Evolutionary conservation across 2,329 filamentous ascomycete genomes (phyloP).

Genomic region (Aspergillus sojae): DNA sequence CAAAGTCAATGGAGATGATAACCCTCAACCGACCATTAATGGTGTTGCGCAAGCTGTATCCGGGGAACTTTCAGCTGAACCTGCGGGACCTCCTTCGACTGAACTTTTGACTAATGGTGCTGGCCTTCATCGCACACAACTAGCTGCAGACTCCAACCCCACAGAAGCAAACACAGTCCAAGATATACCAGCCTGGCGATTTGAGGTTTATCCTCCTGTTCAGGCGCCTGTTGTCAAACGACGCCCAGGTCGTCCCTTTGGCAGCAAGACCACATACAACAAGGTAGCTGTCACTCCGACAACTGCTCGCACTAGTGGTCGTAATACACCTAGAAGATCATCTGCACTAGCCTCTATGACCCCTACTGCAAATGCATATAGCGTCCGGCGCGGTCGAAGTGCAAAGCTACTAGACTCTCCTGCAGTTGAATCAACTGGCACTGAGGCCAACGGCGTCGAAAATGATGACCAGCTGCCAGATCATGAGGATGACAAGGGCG

Average conservation of each 20-base stretch:
- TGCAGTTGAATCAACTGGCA: constrained; percentile 26
- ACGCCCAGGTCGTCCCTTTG: constrained; percentile 43
- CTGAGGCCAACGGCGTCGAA: constrained; percentile 29
- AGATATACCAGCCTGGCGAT: constrained; percentile 45
- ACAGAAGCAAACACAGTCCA: constrained; percentile 32
- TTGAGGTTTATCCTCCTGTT: constrained; percentile 47
- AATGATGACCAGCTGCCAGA: constrained; percentile 16
- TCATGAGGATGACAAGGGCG: constrained; percentile 11
- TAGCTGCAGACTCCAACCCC: constrained; percentile 18
- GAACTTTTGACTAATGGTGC: constrained; percentile 30
- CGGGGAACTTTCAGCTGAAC: constrained; percentile 25
- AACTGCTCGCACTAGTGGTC: constrained; percentile 36
- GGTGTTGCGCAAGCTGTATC: constrained; percentile 16
- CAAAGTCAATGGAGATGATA: constrained; percentile 16
- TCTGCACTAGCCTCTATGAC: constrained; percentile 33
- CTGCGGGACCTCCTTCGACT: constrained; percentile 42
- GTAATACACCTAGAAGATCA: constrained; percentile 40
- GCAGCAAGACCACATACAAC: constrained; percentile 31
- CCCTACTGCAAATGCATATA: constrained; percentile 30
- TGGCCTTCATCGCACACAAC: constrained; percentile 26
- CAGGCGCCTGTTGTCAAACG: constrained; percentile 39
- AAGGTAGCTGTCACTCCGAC: constrained; percentile 35
- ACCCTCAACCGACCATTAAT: constrained; percentile 17
- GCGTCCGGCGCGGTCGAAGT: constrained; percentile 41
- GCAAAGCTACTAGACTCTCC: constrained; percentile 35